phyloP scores from a whole-genome alignment of 1,284 basidiomycete genomes.

The Garcileccinum viscosum region DNA sequence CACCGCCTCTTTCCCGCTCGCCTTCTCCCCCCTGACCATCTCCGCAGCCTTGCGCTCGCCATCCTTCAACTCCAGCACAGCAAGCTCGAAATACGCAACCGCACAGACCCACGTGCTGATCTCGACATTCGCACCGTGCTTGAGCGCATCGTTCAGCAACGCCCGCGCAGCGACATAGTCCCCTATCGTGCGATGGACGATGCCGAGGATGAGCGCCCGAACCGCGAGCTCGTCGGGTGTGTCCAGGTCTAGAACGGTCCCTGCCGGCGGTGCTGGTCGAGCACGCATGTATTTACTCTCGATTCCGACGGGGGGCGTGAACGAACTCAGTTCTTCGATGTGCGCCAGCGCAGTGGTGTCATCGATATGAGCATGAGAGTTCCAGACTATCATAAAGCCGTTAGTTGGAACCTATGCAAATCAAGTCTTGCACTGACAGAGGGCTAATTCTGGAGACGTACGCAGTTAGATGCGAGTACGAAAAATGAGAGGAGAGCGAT shows the following conservation, averaged over 20 bases:
- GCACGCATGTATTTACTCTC: conserved; percentile 39
- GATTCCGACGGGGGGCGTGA: conserved; percentile 54
- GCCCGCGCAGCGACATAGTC: conserved; percentile 50
- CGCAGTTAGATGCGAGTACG: conserved; percentile 2
- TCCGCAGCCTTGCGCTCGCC: conserved; percentile 43
- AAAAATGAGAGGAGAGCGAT: neutral
- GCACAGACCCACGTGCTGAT: conserved; percentile 72
- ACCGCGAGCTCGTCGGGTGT: conserved; percentile 74
- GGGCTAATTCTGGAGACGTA: conserved; percentile 53
- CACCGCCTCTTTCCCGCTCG: neutral
- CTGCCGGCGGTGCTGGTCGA: conserved; percentile 14
- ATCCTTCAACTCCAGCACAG: conserved; percentile 68
- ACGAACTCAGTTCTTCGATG: conserved; percentile 53
- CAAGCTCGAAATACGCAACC: conserved; percentile 70
- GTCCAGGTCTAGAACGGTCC: conserved; percentile 52
- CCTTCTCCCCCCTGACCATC: neutral
- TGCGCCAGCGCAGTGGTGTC: conserved; percentile 59
- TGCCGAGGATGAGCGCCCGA: conserved; percentile 70
- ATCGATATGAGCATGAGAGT: conserved; percentile 65
- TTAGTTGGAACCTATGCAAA: neutral
- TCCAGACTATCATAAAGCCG: conserved; percentile 63
- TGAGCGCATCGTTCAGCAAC: conserved; percentile 59
- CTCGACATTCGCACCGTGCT: conserved; percentile 44
- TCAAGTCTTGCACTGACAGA: conserved; percentile 52
- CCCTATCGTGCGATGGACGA: conserved; percentile 63